Evolutionary conservation across 805 yeast species (phyloP).

Genomic region (Lachancea sp.): DNA sequence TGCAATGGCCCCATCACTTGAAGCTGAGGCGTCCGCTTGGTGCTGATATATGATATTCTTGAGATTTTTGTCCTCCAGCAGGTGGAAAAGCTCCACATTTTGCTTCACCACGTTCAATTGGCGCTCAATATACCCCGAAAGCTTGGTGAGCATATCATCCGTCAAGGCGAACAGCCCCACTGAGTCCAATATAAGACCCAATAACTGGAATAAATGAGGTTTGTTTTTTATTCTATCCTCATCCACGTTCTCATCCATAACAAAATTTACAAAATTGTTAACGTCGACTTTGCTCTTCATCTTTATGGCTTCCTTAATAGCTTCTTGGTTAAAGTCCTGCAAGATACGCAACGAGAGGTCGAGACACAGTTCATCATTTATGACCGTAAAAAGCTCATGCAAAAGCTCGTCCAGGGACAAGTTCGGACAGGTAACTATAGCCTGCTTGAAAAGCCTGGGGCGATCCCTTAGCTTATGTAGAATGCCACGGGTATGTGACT

Average conservation of each 20-base stretch:
- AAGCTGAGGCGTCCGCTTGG: constrained; percentile 7
- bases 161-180: constrained; percentile 33
- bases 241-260: constrained; percentile 22
- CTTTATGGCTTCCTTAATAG: constrained; percentile 44
- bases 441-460: constrained; percentile 71
- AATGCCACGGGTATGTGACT: constrained; percentile 47
- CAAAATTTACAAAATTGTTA: constrained; percentile 31
- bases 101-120: constrained; percentile 26
- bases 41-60: constrained; percentile 7
- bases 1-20: constrained; percentile 17
- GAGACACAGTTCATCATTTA: constrained; percentile 56
- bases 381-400: constrained; percentile 48
- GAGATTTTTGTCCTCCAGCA: constrained; percentile 19
- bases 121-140: constrained; percentile 22
- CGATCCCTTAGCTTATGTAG: constrained; percentile 45
- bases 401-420: constrained; percentile 59
- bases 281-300: constrained; percentile 29
- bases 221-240: constrained; percentile 17
- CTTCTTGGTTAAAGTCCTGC: constrained; percentile 56
- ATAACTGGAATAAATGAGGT: constrained; percentile 28
- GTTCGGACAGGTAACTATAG: constrained; percentile 71
- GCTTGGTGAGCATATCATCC: constrained; percentile 19
- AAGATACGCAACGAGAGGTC: constrained; percentile 63
- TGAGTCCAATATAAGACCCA: constrained; percentile 31
- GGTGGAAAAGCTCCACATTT: constrained; percentile 27